phyloP scores from a whole-genome alignment of 208 protist genomes.

The Wallacemonas sp. region DNA sequence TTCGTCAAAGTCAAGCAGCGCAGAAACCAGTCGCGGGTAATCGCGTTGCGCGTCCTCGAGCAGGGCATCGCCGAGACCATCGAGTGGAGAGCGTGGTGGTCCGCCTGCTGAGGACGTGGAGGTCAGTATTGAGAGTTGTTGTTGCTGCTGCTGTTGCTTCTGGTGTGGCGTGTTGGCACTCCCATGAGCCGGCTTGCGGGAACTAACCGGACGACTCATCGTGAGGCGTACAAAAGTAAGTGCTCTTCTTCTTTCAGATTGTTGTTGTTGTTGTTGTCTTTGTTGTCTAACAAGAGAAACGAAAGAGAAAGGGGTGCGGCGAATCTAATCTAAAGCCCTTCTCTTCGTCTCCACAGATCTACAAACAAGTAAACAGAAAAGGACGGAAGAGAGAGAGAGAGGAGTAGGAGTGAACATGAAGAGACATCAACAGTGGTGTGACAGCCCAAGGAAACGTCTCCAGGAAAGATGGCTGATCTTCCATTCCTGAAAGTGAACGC shows the following conservation, averaged over 20 bases:
- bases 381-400: background rate
- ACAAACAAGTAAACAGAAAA: slow-evolving; percentile 3
- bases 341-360: background rate
- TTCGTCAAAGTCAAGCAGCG: slow-evolving; percentile 32
- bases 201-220: no score
- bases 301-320: background rate
- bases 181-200: no score
- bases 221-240: no score
- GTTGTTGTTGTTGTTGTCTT: background rate
- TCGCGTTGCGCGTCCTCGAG: slow-evolving; percentile 19
- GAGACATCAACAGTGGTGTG: background rate
- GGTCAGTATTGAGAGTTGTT: background rate
- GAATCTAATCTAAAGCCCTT: background rate
- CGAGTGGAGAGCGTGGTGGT: background rate
- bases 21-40: slow-evolving; percentile 29
- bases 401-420: background rate
- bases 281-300: slow-evolving; percentile 8
- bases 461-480: slow-evolving; percentile 3
- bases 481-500: slow-evolving; percentile 2
- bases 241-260: no score
- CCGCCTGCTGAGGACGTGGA: background rate
- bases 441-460: background rate
- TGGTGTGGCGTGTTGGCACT: no score
- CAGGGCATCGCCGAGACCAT: background rate
- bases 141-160: background rate